phyloP scores from a whole-genome alignment of 2,329 filamentous ascomycete species.

The Coniochaeta sp. region DNA sequence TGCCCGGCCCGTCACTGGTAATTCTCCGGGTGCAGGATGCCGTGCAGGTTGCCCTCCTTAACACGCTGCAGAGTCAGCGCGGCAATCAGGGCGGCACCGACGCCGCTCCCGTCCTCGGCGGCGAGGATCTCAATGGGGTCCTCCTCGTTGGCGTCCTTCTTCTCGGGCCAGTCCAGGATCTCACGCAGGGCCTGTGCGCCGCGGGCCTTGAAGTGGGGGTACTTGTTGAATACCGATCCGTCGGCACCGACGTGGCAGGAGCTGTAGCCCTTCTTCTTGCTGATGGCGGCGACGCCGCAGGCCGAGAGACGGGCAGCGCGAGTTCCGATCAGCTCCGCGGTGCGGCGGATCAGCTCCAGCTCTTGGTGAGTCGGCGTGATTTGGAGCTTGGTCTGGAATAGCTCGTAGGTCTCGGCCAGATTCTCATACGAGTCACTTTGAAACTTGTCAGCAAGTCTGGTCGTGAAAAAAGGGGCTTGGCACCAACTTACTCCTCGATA shows the following conservation, averaged over 20 bases:
- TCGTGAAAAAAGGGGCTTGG: neutral
- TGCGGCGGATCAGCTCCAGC: slow-evolving; percentile 79
- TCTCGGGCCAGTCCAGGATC: slow-evolving; percentile 88
- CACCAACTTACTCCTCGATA: slow-evolving; percentile 78
- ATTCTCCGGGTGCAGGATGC: slow-evolving; percentile 59
- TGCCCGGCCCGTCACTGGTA: slow-evolving; percentile 25
- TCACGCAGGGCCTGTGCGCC: slow-evolving; percentile 85
- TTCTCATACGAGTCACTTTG: slow-evolving; percentile 87
- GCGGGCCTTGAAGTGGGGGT: slow-evolving; percentile 93
- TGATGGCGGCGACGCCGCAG: slow-evolving; percentile 92
- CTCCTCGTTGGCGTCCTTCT: slow-evolving; percentile 61
- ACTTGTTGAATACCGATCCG: slow-evolving; percentile 98
- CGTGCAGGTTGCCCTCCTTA: slow-evolving; percentile 54
- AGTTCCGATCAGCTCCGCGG: slow-evolving; percentile 90
- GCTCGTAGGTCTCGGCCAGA: slow-evolving; percentile 76
- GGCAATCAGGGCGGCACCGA: slow-evolving; percentile 93
- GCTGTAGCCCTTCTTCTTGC: slow-evolving; percentile 88
- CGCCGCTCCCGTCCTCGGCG: slow-evolving; percentile 92
- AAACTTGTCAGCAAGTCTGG: slow-evolving; percentile 9
- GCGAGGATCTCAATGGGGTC: slow-evolving; percentile 83
- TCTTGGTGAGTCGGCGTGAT: slow-evolving; percentile 68
- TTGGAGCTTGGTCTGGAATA: slow-evolving; percentile 70
- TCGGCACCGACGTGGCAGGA: slow-evolving; percentile 93
- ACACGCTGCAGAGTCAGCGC: slow-evolving; percentile 60
- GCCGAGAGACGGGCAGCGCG: slow-evolving; percentile 88